These are phyloP conservation scores for Chlorella sp. DNA, from an alignment of 139 green algal genomes.

Conservation along the genomic window DNA sequence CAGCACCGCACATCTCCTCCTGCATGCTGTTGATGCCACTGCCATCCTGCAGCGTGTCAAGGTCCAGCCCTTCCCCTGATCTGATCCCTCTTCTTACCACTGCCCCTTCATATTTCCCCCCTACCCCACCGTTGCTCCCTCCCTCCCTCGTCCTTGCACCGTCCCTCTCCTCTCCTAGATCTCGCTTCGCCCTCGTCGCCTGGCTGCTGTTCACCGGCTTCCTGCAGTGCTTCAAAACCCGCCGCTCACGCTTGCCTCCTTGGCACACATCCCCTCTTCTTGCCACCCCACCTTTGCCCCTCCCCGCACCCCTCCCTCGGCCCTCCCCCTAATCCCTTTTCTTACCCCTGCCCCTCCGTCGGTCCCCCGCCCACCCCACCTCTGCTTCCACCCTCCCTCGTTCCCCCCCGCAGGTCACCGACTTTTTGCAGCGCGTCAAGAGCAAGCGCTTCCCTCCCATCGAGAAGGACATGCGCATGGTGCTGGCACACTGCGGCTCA, in stretches of 20 bases:
- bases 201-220: neutral
- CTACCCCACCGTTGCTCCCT: too few species aligned
- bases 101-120: too few species aligned
- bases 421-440: slow-evolving; percentile 78
- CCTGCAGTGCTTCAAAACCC: too few species aligned
- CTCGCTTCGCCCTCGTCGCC: too few species aligned
- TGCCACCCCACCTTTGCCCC: too few species aligned
- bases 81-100: neutral
- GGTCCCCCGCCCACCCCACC: neutral
- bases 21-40: neutral
- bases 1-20: too few species aligned
- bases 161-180: too few species aligned
- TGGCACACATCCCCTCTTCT: too few species aligned
- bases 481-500: slow-evolving; percentile 78
- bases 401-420: slow-evolving; percentile 52
- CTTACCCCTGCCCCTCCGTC: neutral
- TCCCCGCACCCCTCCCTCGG: neutral
- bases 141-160: too few species aligned
- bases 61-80: neutral
- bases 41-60: neutral
- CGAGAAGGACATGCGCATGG: slow-evolving; percentile 80
- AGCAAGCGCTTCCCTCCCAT: slow-evolving; percentile 75
- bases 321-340: too few species aligned
- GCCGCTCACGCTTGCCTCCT: too few species aligned
- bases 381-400: neutral